Evolutionary conservation across 2,329 filamentous ascomycete species (phyloP).

Genomic region (Sphaerostilbella broomeana): DNA sequence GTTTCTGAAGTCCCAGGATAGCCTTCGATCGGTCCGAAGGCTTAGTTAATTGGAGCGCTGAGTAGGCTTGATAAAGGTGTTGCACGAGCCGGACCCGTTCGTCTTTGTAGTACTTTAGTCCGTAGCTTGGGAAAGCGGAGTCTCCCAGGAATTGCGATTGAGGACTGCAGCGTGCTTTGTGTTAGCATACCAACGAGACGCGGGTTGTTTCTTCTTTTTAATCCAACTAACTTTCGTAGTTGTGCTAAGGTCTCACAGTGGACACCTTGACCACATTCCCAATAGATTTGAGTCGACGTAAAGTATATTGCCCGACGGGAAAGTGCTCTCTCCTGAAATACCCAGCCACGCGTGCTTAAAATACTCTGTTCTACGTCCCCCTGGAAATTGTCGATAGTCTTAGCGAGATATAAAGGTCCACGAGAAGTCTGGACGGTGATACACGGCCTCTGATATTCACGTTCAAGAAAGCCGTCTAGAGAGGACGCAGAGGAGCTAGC

Average conservation of each 20-base stretch:
- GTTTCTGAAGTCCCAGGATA: background rate
- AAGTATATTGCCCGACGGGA: conserved; percentile 33
- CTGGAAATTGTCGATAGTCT: conserved; percentile 1
- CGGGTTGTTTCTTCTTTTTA: too few relatives aligned
- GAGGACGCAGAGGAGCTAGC: background rate
- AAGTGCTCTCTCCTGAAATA: conserved; percentile 32
- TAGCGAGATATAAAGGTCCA: background rate
- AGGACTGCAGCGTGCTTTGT: background rate
- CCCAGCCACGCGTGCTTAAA: conserved; percentile 33
- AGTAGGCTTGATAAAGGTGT: background rate
- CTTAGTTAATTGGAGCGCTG: background rate
- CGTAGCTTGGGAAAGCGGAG: background rate
- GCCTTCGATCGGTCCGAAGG: background rate
- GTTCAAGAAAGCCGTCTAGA: background rate
- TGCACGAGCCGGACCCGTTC: background rate
- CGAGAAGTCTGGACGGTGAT: background rate
- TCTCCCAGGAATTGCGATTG: background rate
- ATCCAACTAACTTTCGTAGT: background rate
- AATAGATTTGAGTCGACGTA: conserved; percentile 30
- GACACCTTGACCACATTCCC: conserved; percentile 28
- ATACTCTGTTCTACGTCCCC: conserved; percentile 24
- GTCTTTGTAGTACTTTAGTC: background rate
- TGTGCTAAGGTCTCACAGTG: background rate
- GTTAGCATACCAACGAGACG: too few relatives aligned
- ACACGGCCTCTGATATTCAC: background rate